A percentile compares a stretch with the other conserved stretches of the same genome.
These are phyloP conservation scores for Nyssa sinensis DNA, from an alignment of 148 eudicot species.

Conservation along the genomic window DNA sequence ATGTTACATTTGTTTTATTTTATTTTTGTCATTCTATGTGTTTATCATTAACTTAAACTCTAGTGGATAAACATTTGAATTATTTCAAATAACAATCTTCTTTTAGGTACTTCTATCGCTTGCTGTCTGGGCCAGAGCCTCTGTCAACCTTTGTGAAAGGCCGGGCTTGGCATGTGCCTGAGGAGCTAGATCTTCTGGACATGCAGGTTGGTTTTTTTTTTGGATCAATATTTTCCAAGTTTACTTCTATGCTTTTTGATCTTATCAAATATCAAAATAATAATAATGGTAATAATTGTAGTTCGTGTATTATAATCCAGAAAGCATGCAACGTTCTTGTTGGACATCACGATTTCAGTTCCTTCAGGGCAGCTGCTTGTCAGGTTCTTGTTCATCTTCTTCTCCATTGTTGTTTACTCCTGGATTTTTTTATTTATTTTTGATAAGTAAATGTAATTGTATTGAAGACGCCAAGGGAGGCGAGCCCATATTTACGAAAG, in stretches of 20 bases:
- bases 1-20: too few species aligned
- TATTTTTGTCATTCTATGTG: background rate
- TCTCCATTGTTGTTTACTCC: too few species aligned
- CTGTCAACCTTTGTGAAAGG: conserved; percentile 81
- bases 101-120: conserved; percentile 85
- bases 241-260: conserved; percentile 9
- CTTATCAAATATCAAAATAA: background rate
- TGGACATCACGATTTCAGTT: conserved; percentile 94
- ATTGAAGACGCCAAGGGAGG: too few species aligned
- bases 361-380: conserved; percentile 91
- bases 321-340: conserved; percentile 83
- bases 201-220: conserved; percentile 64
- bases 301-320: conserved; percentile 31
- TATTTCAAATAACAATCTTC: background rate
- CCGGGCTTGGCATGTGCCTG: conserved; percentile 94
- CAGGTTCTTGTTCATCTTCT: conserved; percentile 53
- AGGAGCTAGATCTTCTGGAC: conserved; percentile 67
- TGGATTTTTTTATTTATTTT: background rate
- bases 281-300: too few species aligned
- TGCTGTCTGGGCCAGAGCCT: conserved; percentile 70
- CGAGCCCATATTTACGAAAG: too few species aligned
- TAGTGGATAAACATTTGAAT: background rate
- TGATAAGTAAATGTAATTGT: too few species aligned
- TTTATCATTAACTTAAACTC: background rate
- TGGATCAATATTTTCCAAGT: background rate